Evolutionary conservation across 2,329 filamentous ascomycete species (phyloP), one percentile per base, ranked within the genome.

Genomic region (Pezicula carpinea): DNA sequence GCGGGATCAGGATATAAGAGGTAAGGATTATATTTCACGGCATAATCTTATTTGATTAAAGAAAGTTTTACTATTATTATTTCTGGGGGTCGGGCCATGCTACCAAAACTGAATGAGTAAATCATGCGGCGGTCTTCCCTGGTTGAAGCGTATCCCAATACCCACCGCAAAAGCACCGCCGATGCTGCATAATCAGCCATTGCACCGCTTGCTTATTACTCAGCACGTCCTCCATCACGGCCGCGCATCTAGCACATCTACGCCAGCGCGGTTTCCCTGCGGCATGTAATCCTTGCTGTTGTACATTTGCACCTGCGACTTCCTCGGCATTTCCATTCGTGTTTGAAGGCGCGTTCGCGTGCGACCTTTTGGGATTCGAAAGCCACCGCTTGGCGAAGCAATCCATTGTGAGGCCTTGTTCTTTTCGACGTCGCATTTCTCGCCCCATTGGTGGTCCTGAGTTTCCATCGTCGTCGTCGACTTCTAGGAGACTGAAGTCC

Each of bases 161-260:
- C 15, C 62, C 63, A 39, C 57, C 54, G 48, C 63, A 65, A 44
- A 59, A 64, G 36, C 63, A 65, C 6, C 61, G 47, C 32, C 61
- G 50, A 45, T 63, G 59, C 52, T 65, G 62, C 60, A 63, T 61
- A 39, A 59, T 52, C 47, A 65, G 34, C 61, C 60, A 65, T 43
- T 64, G 59, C 40, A 64, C 46, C n/a, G 56, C 49, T 17, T 53
- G 53, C 38, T 56, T 61, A 41, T 58, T 53, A 26, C 51, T 57
- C 31, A 59, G 42, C 18, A 61, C 54, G 55, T 65, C 63, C 52
- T 64, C 63, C 57, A 64, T 63, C 1, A 63, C 60, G 15, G 61
- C 57, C 11, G 63, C 56, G 48, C 63, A 65, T 43, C 63, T 56
- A 1, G 61, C 60, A 47, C 63, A 65, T 34, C 63, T 56, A 43